Base-by-base conservation (phyloP, 148 eudicot genomes). In the Rhododendron ferrugineum region DNA sequence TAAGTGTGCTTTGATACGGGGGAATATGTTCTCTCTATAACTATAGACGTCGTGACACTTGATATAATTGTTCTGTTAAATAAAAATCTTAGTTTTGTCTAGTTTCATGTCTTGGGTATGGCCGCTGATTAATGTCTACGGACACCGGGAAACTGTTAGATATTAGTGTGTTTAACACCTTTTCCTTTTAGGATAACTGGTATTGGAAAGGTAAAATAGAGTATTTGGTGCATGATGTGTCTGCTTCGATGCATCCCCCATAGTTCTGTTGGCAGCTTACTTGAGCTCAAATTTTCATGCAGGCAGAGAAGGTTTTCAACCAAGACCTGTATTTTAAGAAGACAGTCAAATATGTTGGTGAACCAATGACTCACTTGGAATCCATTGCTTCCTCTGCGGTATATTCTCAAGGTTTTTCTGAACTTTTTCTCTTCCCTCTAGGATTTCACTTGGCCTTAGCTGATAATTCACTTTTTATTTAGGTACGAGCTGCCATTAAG, bases 361-460 rank as follows among this genome's bases (percentile, higher is more conserved):
- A 92, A 87, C 95, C 95, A 60, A 93, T 96, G 95, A 90, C 90
- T 42, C 98, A 96, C 88, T 83, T 96, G 88, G 98, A 96, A 87
- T 92, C 98, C 74, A 94, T 96, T 87, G 98, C 94, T 85, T 96
- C 98, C 23, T 93, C 98, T 62, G 98, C 98, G 90, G 98, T 96
- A 94, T 26, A 40, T 86, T 87, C 68, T 79, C 28, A 58, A 62
- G 50, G 15, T 80, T 56, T 84, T 46, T 18, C 80, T 26, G 2
- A 58, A 37, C 54, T 54, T 37, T 0, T 81, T 74, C 40, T 76
- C 81, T 62, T 64, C 70, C 32, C 72, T 26, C 14, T n/a, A 8
- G 60, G 20, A 15, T 54, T 62, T 62, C 26, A 62, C 68, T 62
- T 62, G 23, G 8, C 72, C 3, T n/a, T 64, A 5, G 44, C 22